A percentile compares a stretch with the other conserved stretches of the same genome.
These are phyloP conservation scores for Candida sakaeoensis DNA, from an alignment of 805 yeast genomes.

Conservation along the genomic window DNA sequence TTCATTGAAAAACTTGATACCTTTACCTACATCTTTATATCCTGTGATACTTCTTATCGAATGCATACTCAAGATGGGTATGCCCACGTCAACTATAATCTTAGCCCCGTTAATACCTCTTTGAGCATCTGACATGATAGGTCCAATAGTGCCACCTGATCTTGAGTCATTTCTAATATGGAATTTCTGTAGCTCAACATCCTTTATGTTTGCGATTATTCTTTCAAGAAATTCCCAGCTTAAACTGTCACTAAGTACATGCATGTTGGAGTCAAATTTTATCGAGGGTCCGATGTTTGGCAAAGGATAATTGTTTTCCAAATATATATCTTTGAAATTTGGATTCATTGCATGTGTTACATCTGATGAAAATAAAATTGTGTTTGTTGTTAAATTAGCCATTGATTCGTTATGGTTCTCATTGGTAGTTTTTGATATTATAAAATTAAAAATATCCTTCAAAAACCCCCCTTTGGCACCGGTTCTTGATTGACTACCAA, in stretches of 20 bases:
- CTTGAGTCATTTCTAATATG: constrained; percentile 40
- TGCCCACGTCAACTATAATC: constrained; percentile 36
- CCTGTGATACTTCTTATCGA: constrained; percentile 37
- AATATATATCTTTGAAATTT: constrained; percentile 30
- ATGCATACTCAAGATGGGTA: constrained; percentile 43
- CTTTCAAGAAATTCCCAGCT: constrained; percentile 23
- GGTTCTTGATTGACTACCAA: constrained; percentile 36
- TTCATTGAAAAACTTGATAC: constrained; percentile 28
- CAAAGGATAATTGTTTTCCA: constrained; percentile 31
- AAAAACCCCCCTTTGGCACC: constrained; percentile 38
- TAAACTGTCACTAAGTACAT: constrained; percentile 34
- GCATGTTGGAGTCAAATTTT: constrained; percentile 36
- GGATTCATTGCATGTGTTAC: constrained; percentile 44
- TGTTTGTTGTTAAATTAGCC: constrained; percentile 19
- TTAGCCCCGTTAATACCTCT: constrained; percentile 17
- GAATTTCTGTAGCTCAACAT: constrained; percentile 30
- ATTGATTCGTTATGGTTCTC: constrained; percentile 9
- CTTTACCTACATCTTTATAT: constrained; percentile 36
- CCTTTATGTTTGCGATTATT: constrained; percentile 18
- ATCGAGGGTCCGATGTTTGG: constrained; percentile 38
- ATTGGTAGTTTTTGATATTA: not conserved
- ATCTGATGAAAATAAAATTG: constrained; percentile 38
- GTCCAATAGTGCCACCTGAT: constrained; percentile 44
- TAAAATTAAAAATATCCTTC: constrained; percentile 8
- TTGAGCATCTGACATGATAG: constrained; percentile 34